Percentiles rank a stretch among this genome's conserved stretches.
Evolutionary conservation across 305 asterid species (phyloP).

Genomic region (Fraxinus ornus): DNA sequence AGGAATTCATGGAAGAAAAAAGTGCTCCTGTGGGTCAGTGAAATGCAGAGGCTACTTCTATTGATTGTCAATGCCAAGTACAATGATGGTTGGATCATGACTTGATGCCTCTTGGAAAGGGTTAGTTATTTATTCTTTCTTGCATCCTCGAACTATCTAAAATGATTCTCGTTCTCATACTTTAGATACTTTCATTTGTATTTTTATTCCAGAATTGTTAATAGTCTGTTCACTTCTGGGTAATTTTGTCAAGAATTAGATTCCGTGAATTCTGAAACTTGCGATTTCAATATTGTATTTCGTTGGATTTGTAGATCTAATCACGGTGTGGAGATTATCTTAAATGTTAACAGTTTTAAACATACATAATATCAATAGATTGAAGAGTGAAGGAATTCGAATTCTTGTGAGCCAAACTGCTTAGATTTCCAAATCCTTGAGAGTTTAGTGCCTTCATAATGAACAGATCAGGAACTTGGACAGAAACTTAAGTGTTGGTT

Average conservation of each 20-base stretch:
- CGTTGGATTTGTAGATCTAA: background rate
- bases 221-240: background rate
- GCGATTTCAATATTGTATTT: background rate
- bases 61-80: constrained; percentile 3
- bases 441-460: background rate
- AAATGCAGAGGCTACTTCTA: constrained; percentile 48
- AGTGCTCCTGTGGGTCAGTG: constrained; percentile 41
- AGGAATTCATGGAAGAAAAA: constrained; percentile 38
- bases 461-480: background rate
- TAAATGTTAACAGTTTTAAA: background rate
- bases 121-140: background rate
- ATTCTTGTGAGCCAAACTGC: background rate
- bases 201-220: background rate
- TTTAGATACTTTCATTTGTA: background rate
- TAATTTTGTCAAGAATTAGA: background rate
- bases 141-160: background rate
- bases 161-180: background rate
- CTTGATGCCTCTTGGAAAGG: background rate
- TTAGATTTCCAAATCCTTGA: background rate
- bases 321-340: background rate
- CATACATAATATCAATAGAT: background rate
- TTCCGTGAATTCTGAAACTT: background rate
- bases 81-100: background rate
- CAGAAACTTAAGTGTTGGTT: background rate
- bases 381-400: background rate